Evolutionary conservation across 2,329 filamentous ascomycete genomes (phyloP).

Genomic region (Aspergillus tamarii): DNA sequence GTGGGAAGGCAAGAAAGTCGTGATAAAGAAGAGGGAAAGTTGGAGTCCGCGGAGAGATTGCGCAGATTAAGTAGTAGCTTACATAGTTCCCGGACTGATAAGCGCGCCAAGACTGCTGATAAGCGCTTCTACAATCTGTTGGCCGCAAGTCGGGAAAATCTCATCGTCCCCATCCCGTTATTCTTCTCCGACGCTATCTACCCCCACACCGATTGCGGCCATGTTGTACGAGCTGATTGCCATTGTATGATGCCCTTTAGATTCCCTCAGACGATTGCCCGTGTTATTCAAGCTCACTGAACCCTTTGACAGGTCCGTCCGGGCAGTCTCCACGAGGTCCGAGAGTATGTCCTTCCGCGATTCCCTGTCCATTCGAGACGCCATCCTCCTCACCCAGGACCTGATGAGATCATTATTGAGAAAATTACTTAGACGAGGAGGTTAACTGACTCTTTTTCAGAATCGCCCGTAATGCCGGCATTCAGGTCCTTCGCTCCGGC

Average conservation of each 20-base stretch:
- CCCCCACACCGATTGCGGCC: constrained; percentile 27
- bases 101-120: constrained; percentile 32
- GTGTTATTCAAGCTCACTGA: constrained; percentile 15
- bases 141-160: constrained; percentile 25
- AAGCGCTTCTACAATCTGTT: constrained; percentile 18
- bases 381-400: constrained; percentile 6
- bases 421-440: background rate
- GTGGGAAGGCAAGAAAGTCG: constrained; percentile 10
- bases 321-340: constrained; percentile 86
- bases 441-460: constrained; percentile 49
- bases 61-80: constrained; percentile 5
- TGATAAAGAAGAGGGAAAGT: constrained; percentile 17
- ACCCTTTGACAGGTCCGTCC: constrained; percentile 74
- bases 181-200: constrained; percentile 24
- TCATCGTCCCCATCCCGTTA: constrained; percentile 19
- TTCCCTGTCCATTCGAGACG: background rate
- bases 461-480: constrained; percentile 84
- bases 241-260: constrained; percentile 66
- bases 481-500: constrained; percentile 77
- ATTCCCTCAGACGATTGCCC: background rate
- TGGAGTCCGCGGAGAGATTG: constrained; percentile 23
- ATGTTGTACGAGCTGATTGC: constrained; percentile 99
- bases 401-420: background rate
- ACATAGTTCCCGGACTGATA: constrained; percentile 32
- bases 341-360: constrained; percentile 70